phyloP scores from a whole-genome alignment of 2,329 filamentous ascomycete genomes.

The Fusarium falciforme region DNA sequence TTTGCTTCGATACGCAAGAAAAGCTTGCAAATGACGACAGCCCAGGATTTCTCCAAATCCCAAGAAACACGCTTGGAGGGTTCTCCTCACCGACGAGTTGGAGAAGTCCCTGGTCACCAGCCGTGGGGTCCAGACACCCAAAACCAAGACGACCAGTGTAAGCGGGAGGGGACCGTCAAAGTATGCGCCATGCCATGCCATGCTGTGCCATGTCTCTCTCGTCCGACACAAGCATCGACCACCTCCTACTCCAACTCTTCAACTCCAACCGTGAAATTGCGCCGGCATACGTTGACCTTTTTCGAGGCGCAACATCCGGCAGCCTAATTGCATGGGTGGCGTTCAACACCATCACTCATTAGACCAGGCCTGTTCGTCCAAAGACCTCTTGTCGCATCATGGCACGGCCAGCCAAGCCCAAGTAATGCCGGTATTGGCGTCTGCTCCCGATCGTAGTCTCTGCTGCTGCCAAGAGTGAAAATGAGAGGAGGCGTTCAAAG shows the following conservation, averaged over 20 bases:
- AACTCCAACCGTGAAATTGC: slow-evolving; percentile 1
- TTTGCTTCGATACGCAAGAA: neutral
- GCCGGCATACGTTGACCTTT: neutral
- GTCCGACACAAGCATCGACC: neutral
- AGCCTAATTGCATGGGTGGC: slow-evolving; percentile 23
- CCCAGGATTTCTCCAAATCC: slow-evolving; percentile 35
- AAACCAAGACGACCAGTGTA: neutral
- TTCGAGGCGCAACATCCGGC: slow-evolving; percentile 12
- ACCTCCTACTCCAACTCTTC: slow-evolving; percentile 6
- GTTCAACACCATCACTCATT: neutral
- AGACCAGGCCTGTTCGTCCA: neutral
- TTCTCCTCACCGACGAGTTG: slow-evolving; percentile 38
- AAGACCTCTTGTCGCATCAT: slow-evolving; percentile 14
- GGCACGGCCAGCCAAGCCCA: slow-evolving; percentile 20
- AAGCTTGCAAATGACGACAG: slow-evolving; percentile 16
- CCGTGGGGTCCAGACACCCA: neutral
- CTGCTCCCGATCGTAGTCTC: neutral
- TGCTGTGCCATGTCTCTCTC: neutral
- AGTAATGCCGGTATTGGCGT: slow-evolving; percentile 16
- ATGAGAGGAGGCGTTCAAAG: slow-evolving; percentile 10
- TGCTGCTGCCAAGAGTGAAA: neutral
- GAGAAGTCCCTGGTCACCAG: slow-evolving; percentile 26
- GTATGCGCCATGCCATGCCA: neutral
- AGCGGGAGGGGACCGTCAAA: neutral
- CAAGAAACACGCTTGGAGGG: neutral